Evolutionary conservation across 345 rosid species (phyloP).

Genomic region (Pugionium dolabratum): DNA sequence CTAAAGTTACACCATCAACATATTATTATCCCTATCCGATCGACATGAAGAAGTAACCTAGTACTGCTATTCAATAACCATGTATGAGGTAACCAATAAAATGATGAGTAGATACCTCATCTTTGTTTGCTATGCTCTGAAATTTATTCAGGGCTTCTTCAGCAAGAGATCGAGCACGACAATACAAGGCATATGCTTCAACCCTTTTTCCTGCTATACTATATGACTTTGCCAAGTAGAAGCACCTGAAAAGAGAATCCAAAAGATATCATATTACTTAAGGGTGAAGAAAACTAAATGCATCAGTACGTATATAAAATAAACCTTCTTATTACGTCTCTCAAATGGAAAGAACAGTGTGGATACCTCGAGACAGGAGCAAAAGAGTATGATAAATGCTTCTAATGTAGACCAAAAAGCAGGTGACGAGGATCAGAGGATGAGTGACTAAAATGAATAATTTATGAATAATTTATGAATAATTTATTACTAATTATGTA

Average conservation of each 20-base stretch:
- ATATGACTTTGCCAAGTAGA: slow-evolving; percentile 86
- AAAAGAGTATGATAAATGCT: not conserved
- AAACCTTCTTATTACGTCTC: not conserved
- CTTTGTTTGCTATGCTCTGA: slow-evolving; percentile 42
- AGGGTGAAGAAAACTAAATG: slow-evolving; percentile 12
- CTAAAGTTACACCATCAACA: slow-evolving; percentile 1
- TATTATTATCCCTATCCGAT: not conserved
- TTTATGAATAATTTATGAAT: slow-evolving; percentile 8
- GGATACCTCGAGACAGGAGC: not conserved
- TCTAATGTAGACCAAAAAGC: slow-evolving; percentile 8
- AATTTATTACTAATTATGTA: not conserved
- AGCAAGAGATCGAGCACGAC: slow-evolving; percentile 75
- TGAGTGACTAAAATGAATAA: slow-evolving; percentile 1
- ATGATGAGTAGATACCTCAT: slow-evolving; percentile 53
- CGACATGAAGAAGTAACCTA: slow-evolving; percentile 9
- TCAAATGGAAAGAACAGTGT: not conserved
- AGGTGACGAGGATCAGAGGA: not conserved
- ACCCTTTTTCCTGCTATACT: slow-evolving; percentile 87
- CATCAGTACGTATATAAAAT: not conserved
- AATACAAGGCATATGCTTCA: slow-evolving; percentile 79
- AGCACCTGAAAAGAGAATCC: slow-evolving; percentile 64
- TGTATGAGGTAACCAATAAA: slow-evolving; percentile 3
- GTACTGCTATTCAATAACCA: slow-evolving; percentile 14
- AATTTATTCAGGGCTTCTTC: slow-evolving; percentile 65
- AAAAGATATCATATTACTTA: slow-evolving; percentile 23